A percentile compares a stretch with the other conserved stretches of the same genome.
Conservation (phyloP, 805 yeast species). For the Debaryomyces tyrocola region DNA sequence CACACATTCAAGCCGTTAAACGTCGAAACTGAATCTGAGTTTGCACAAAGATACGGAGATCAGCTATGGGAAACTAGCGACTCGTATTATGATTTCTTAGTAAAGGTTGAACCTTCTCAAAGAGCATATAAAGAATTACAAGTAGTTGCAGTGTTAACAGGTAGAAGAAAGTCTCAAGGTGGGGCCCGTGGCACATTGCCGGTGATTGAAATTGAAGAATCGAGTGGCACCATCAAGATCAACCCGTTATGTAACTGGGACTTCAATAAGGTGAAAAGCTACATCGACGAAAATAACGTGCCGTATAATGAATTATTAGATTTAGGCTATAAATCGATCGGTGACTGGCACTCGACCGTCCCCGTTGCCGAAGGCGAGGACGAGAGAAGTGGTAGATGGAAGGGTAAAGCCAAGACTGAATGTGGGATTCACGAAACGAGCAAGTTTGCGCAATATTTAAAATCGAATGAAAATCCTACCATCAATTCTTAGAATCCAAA, state of each 20-base stretch:
- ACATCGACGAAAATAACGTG: constrained; percentile 68
- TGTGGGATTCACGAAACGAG: constrained; percentile 91
- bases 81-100: constrained; percentile 75
- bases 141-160: constrained; percentile 87
- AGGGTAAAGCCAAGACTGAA: constrained; percentile 87
- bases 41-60: constrained; percentile 68
- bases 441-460: constrained; percentile 64
- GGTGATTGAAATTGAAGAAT: constrained; percentile 72
- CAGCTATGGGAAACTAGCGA: constrained; percentile 84
- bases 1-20: constrained; percentile 70
- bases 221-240: constrained; percentile 74
- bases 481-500: background rate
- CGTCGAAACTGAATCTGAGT: constrained; percentile 58
- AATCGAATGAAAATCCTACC: constrained; percentile 4
- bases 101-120: constrained; percentile 89
- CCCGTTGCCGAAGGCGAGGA: constrained; percentile 93
- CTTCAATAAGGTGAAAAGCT: constrained; percentile 66
- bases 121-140: constrained; percentile 74
- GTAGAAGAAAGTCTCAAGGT: constrained; percentile 88
- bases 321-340: constrained; percentile 85
- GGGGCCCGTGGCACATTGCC: constrained; percentile 73
- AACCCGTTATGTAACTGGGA: constrained; percentile 88
- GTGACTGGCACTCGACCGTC: constrained; percentile 92
- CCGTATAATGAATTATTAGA: constrained; percentile 86
- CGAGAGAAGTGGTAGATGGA: constrained; percentile 97